Evolutionary conservation across 225 moss, liverwort and hornwort genomes (phyloP), one percentile per base, ranked within the genome.

Genomic region (Ulota crispa): DNA sequence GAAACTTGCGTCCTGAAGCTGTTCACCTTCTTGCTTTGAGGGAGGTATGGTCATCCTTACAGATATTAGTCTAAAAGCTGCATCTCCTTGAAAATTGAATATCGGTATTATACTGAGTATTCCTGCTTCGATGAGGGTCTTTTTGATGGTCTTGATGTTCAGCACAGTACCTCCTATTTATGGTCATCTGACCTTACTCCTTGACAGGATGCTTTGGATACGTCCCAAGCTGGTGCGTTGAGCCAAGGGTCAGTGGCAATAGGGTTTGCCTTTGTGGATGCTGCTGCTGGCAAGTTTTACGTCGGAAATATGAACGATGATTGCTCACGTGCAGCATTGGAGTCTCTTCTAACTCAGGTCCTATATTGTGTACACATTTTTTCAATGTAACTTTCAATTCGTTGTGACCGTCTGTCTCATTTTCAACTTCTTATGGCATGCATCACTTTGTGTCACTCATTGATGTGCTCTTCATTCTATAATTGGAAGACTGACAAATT

Each of bases 261-360:
- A 53, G 96, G 96, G 65, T 96, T 94, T 87, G 92, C 96, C 65
- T 94, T 96, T 73, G 93, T 93, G 55, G 96, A 96, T 88, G 93
- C 96, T 77, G 96, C 96, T 80, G 96, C 88, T 83, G 96, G 96
- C 63, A 94, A 89, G 39, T 96, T 96, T 82, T 96, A 92, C 75
- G 94, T 96, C 54, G 96, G 96, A 54, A 86, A 87, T 57, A 86
- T 92, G 54, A 82, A 82, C 31, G 96, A 96, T 84, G 93, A 96
- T 83, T 86, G 80, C 90, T 90, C 96, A 62, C 90, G 92, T 54
- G 89, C 92, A 59, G 93, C 93, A 36, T 86, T 96, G 43, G 84
- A 84, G 68, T 91, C 96, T 55, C 84, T 96, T 77, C 77, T 96
- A 65, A 90, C 89, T 77, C 94, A 96, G 92, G 96, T 94, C 30